phyloP scores from a whole-genome alignment of 2,329 filamentous ascomycete species.

The Aureobasidium subglaciale region DNA sequence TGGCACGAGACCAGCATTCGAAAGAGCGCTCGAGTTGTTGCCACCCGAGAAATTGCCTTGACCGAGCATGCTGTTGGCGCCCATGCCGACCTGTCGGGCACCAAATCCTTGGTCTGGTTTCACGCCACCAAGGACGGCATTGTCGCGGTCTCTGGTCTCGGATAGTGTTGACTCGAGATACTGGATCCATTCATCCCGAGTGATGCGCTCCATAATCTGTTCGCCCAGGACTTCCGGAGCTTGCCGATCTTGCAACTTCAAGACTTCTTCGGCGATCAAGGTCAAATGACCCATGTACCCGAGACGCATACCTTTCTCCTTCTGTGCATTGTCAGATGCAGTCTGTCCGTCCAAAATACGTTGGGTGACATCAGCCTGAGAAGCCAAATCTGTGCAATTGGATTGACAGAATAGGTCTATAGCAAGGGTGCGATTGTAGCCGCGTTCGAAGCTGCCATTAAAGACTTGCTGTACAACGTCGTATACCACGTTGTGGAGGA shows the following conservation, averaged over 20 bases:
- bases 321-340: constrained; percentile 78
- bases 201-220: constrained; percentile 77
- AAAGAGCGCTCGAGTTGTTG: constrained; percentile 52
- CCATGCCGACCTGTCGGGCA: constrained; percentile 47
- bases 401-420: constrained; percentile 66
- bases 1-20: constrained; percentile 62
- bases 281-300: constrained; percentile 99
- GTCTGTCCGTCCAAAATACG: constrained; percentile 87
- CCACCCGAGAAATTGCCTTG: constrained; percentile 46
- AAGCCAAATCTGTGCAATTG: constrained; percentile 28
- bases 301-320: constrained; percentile 77
- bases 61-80: constrained; percentile 26
- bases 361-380: constrained; percentile 79
- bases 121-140: constrained; percentile 94
- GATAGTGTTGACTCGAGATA: constrained; percentile 91
- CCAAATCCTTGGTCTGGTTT: constrained; percentile 83
- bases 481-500: constrained; percentile 97
- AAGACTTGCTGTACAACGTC: constrained; percentile 99
- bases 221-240: constrained; percentile 81
- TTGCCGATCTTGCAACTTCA: constrained; percentile 95
- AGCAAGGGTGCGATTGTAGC: constrained; percentile 82
- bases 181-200: constrained; percentile 83
- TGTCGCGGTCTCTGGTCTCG: constrained; percentile 90
- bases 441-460: constrained; percentile 94
- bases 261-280: constrained; percentile 93